phyloP scores from a whole-genome alignment of 495 filamentous ascomycete genomes.

The Aspergillus cavernicola region DNA sequence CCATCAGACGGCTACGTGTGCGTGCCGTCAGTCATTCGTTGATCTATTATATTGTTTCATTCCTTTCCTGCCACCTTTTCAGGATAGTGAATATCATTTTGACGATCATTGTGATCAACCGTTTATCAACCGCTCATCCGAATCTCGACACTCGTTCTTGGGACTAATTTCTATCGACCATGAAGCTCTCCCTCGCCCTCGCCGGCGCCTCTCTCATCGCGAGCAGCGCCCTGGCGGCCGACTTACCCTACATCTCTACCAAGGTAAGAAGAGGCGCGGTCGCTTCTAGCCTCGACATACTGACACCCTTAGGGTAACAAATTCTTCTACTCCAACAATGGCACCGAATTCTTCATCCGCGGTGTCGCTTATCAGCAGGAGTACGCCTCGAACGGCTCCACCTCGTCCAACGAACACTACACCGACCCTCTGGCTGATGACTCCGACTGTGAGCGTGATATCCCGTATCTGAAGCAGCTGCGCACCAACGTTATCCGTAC shows the following conservation, averaged over 20 bases:
- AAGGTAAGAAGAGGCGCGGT: constrained; percentile 13
- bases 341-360: constrained; percentile 82
- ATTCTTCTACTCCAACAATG: constrained; percentile 76
- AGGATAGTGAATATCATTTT: constrained; percentile 5
- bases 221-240: constrained; percentile 50
- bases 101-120: constrained; percentile 7
- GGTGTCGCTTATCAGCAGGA: constrained; percentile 87
- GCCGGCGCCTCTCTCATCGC: constrained; percentile 46
- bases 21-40: constrained; percentile 27
- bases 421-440: constrained; percentile 70
- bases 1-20: constrained; percentile 17
- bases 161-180: constrained; percentile 23
- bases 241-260: constrained; percentile 58
- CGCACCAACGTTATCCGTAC: constrained; percentile 90
- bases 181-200: constrained; percentile 44
- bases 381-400: constrained; percentile 39
- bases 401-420: constrained; percentile 36
- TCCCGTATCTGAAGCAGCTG: constrained; percentile 73
- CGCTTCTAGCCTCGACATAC: not conserved
- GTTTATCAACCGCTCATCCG: constrained; percentile 13
- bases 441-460: constrained; percentile 71
- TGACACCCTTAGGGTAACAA: constrained; percentile 50
- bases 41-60: not conserved
- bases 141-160: not conserved
- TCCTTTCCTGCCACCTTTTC: constrained; percentile 1